phyloP scores from a whole-genome alignment of 345 rosid species.

The Gossypium longicalyx region DNA sequence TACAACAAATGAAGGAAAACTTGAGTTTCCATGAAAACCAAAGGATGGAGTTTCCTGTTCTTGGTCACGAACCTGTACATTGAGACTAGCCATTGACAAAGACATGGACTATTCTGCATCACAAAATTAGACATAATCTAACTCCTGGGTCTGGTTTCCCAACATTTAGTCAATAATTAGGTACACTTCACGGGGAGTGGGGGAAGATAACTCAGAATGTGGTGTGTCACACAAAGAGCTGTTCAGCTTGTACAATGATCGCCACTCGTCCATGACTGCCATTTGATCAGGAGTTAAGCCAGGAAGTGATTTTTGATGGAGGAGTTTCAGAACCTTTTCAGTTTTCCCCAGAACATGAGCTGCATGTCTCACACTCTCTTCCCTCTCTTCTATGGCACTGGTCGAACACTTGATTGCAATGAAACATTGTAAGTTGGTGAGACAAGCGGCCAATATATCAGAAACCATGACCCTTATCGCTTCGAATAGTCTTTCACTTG shows the following conservation, averaged over 20 bases:
- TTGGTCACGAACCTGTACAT: neutral
- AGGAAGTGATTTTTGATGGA: constrained; percentile 38
- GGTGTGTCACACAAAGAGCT: constrained; percentile 8
- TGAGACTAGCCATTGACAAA: neutral
- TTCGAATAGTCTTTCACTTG: constrained; percentile 36
- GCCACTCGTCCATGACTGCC: constrained; percentile 65
- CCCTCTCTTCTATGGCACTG: constrained; percentile 55
- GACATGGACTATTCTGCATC: neutral
- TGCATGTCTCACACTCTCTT: constrained; percentile 45
- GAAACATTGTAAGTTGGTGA: constrained; percentile 50
- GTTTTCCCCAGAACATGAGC: constrained; percentile 60
- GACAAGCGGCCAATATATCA: constrained; percentile 72
- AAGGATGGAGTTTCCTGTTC: too few species aligned
- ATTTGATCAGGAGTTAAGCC: constrained; percentile 36
- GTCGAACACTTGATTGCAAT: constrained; percentile 51
- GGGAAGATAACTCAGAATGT: constrained; percentile 14
- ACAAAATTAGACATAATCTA: neutral
- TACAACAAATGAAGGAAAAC: too few species aligned
- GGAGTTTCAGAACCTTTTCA: constrained; percentile 46
- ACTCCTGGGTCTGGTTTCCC: constrained; percentile 3
- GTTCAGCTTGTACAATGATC: constrained; percentile 30
- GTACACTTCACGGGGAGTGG: constrained; percentile 20
- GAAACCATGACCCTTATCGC: constrained; percentile 43
- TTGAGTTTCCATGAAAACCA: too few species aligned
- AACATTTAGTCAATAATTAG: constrained; percentile 26